phyloP scores from a whole-genome alignment of 2,329 filamentous ascomycete species.

The Epichloe gansuensis region DNA sequence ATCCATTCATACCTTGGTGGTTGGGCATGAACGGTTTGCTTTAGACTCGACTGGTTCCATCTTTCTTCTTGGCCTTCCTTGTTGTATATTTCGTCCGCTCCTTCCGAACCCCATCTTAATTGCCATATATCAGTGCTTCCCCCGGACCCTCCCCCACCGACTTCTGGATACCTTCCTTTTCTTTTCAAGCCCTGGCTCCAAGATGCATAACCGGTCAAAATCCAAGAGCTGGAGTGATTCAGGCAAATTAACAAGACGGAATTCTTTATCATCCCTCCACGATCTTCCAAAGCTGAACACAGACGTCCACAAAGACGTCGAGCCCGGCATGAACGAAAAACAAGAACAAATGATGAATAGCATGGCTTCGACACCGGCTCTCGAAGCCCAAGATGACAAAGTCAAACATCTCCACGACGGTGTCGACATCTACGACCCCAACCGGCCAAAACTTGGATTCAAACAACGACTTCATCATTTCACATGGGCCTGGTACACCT shows the following conservation, averaged over 20 bases:
- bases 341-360: neutral
- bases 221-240: conserved; percentile 4
- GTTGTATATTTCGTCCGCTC: neutral
- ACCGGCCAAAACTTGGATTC: conserved; percentile 22
- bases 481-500: conserved; percentile 62
- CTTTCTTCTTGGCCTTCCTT: neutral
- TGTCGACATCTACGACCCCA: conserved; percentile 12
- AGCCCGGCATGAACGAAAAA: neutral
- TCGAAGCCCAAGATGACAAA: conserved; percentile 1
- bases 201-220: neutral
- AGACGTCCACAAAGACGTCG: neutral
- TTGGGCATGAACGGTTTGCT: conserved; percentile 1
- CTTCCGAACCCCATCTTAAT: neutral
- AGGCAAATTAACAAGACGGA: conserved; percentile 1
- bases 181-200: neutral
- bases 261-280: neutral
- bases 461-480: conserved; percentile 42
- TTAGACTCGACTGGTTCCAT: neutral
- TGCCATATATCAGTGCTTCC: neutral
- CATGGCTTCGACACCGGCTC: neutral
- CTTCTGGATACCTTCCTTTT: neutral
- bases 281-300: neutral
- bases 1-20: neutral
- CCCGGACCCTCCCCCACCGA: neutral
- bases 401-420: neutral